Evolutionary conservation across 78 protist genomes (phyloP), one percentile per base, ranked within the genome.

Genomic region (Cavenderia fasciculata): DNA sequence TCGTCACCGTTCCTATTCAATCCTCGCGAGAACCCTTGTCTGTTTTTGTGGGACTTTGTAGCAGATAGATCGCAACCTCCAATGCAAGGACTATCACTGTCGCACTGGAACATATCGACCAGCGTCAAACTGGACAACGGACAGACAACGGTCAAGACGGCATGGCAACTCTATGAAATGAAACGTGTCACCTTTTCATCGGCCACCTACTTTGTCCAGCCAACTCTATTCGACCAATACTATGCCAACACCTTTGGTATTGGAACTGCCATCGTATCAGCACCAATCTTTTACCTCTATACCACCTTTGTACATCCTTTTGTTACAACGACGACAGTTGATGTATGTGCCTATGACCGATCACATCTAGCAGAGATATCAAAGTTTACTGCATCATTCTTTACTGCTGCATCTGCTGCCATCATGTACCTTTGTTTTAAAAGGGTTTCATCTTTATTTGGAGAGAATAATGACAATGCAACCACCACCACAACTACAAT

Each of bases 151-250:
- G 3, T 1, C 1, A 43, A 16, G 5, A 43, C 43, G 2, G 74
- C 74, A 10, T 66, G 74, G 74, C 56, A 43, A 6, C 54, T 66
- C 49, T 66, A 66, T 66, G 74, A 66, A 23, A 23, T 66, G 54
- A 36, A 36, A 16, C 11, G 74, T 23, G 31, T 66, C 63, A 57
- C 8, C 27, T 27, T 36, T 57, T 25, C 34, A 4, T 57, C 5
- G 63, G n/a, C 10, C 41, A 57, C 6, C 27, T 36, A 27, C 10
- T 57, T 27, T 29, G 41, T 3, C 27, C 49, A 44, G 10, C 6
- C 49, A 44, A 44, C 10, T 10, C 6, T 11, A 44, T 10, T 11
- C 6, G 10, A 11, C 49, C 49, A 44, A 27, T 10, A 21, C 63
- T 66, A 25, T 27, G 74, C 74, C 2, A 66, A 36, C 8, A 66